phyloP scores from a whole-genome alignment of 257 asterid genomes.

The Salvia splendens region DNA sequence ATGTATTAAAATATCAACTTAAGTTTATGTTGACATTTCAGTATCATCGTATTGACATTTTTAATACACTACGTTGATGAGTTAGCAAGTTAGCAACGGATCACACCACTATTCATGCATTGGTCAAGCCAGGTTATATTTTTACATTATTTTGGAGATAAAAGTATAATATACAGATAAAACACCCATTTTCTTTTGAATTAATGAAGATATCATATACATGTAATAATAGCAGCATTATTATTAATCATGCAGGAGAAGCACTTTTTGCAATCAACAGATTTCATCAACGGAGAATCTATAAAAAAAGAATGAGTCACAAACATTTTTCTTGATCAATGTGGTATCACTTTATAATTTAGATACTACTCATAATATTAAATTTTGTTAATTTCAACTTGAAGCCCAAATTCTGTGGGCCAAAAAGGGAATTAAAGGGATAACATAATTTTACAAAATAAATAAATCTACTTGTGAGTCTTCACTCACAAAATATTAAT shows the following conservation, averaged over 20 bases:
- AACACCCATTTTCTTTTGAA: background rate
- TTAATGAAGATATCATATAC: background rate
- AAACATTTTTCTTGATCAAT: conserved; percentile 24
- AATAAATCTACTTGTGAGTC: background rate
- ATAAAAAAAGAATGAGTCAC: background rate
- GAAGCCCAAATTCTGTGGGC: background rate
- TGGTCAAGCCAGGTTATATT: too few relatives aligned
- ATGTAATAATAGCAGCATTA: conserved; percentile 32
- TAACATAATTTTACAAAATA: too few relatives aligned
- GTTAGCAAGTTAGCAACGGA: too few relatives aligned
- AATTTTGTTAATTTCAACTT: too few relatives aligned
- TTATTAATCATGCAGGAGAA: conserved; percentile 29
- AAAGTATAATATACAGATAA: background rate
- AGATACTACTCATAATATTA: too few relatives aligned
- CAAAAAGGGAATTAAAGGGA: background rate
- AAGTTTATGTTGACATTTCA: too few relatives aligned
- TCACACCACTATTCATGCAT: too few relatives aligned
- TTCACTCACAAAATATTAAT: background rate
- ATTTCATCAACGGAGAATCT: conserved; percentile 31
- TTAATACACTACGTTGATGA: too few relatives aligned
- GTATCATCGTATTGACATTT: too few relatives aligned
- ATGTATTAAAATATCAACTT: too few relatives aligned
- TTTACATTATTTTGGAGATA: background rate
- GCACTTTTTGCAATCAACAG: conserved; percentile 27
- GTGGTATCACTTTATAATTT: background rate